These are phyloP conservation scores for Papiliotrema laurentii DNA, from an alignment of 1,284 basidiomycete species.

Conservation along the genomic window DNA sequence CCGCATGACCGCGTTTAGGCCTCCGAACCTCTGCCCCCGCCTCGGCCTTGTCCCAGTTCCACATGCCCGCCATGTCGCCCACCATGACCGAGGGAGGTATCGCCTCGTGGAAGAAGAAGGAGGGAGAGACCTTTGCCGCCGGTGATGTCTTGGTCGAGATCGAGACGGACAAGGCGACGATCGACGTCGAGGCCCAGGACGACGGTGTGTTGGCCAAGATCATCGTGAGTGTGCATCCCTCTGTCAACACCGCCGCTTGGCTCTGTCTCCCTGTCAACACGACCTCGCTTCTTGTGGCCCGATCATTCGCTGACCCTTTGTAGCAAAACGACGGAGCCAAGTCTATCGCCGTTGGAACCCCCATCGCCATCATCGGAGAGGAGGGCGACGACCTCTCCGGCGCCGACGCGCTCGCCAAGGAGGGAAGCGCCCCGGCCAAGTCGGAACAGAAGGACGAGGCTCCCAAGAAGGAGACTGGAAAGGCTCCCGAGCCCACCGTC, in stretches of 20 bases:
- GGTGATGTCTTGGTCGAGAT: constrained; percentile 81
- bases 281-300: not conserved
- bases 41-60: constrained; percentile 79
- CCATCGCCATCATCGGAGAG: constrained; percentile 87
- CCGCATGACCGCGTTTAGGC: constrained; percentile 56
- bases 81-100: constrained; percentile 99
- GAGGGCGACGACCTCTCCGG: constrained; percentile 88
- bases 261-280: not conserved
- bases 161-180: constrained; percentile 99
- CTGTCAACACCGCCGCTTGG: not conserved
- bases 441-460: constrained; percentile 14
- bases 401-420: constrained; percentile 66
- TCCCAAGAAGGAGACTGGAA: not conserved
- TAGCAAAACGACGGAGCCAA: constrained; percentile 80
- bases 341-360: constrained; percentile 74
- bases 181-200: constrained; percentile 98
- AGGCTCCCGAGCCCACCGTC: constrained; percentile 45
- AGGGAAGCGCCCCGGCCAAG: constrained; percentile 23
- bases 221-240: constrained; percentile 46
- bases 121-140: constrained; percentile 81
- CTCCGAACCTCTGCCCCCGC: constrained; percentile 74
- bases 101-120: constrained; percentile 93
- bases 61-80: constrained; percentile 99
- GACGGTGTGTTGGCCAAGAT: constrained; percentile 93
- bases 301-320: not conserved